Percentiles rank a stretch among this genome's conserved stretches.
These are phyloP conservation scores for Gnetum montanum DNA, from an alignment of 75 land plant species.

Conservation along the genomic window DNA sequence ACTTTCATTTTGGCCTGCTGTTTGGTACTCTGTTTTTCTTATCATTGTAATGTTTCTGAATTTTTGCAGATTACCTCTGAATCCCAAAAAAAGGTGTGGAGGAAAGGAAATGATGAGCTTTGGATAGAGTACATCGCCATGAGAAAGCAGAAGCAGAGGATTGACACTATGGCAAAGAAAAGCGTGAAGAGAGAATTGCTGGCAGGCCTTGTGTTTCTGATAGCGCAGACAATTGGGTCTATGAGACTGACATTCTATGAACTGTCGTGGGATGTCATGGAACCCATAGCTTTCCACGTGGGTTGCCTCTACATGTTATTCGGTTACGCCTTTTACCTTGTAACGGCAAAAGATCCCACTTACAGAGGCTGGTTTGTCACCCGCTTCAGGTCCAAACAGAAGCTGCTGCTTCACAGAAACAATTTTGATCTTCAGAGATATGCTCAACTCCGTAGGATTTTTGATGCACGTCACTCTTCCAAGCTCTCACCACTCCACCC, in stretches of 20 bases:
- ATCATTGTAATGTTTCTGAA: too few species aligned
- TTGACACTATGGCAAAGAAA: constrained; percentile 38
- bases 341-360: constrained; percentile 43
- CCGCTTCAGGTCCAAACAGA: constrained; percentile 47
- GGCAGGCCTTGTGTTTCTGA: constrained; percentile 41
- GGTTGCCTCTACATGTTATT: constrained; percentile 47
- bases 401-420: constrained; percentile 19
- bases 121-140: too few species aligned
- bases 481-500: too few species aligned
- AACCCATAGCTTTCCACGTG: constrained; percentile 64
- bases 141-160: constrained; percentile 39
- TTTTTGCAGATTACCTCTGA: too few species aligned
- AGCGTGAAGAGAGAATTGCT: constrained; percentile 44
- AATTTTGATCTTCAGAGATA: constrained; percentile 35
- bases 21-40: too few species aligned
- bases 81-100: too few species aligned
- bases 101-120: too few species aligned
- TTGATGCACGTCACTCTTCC: too few species aligned
- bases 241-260: constrained; percentile 78
- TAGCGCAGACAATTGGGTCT: constrained; percentile 38
- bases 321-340: constrained; percentile 60
- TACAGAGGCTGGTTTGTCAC: constrained; percentile 56
- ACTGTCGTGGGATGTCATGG: constrained; percentile 83
- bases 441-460: constrained; percentile 17
- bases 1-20: too few species aligned